A percentile compares a stretch with the other conserved stretches of the same genome.
Evolutionary conservation across 139 green algal genomes (phyloP).

Genomic region (Limnomonas spitsbergensis): DNA sequence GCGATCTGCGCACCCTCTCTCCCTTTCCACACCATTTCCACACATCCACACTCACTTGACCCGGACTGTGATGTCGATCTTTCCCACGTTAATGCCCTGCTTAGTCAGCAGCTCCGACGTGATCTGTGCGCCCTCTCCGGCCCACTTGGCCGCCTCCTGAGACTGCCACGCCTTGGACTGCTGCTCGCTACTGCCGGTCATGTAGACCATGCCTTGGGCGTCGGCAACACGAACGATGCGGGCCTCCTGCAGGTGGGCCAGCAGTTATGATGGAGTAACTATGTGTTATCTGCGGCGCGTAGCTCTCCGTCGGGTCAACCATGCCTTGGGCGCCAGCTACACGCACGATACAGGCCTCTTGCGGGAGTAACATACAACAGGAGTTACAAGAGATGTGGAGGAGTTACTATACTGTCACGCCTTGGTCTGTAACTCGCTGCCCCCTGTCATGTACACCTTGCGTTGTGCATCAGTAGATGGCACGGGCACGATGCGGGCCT

Average conservation of each 20-base stretch:
- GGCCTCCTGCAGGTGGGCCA: neutral
- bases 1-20: no score
- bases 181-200: neutral
- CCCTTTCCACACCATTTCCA: no score
- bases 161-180: neutral
- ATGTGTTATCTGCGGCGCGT: neutral
- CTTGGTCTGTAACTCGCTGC: no score
- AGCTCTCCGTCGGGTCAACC: no score
- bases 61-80: conserved; percentile 59
- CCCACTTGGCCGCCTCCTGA: neutral
- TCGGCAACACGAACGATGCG: conserved; percentile 6
- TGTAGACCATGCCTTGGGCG: neutral
- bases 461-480: no score
- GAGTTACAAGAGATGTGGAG: no score
- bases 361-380: no score
- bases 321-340: no score
- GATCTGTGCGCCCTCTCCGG: neutral
- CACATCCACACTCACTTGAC: neutral
- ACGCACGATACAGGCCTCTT: no score
- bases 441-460: no score
- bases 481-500: no score
- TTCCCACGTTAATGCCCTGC: conserved; percentile 64
- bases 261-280: neutral
- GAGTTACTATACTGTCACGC: no score
- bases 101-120: conserved; percentile 49